A percentile compares a stretch with the other conserved stretches of the same genome.
phyloP scores from a whole-genome alignment of 1,284 basidiomycete species.

The Cutaneotrichosporon cutaneum region DNA sequence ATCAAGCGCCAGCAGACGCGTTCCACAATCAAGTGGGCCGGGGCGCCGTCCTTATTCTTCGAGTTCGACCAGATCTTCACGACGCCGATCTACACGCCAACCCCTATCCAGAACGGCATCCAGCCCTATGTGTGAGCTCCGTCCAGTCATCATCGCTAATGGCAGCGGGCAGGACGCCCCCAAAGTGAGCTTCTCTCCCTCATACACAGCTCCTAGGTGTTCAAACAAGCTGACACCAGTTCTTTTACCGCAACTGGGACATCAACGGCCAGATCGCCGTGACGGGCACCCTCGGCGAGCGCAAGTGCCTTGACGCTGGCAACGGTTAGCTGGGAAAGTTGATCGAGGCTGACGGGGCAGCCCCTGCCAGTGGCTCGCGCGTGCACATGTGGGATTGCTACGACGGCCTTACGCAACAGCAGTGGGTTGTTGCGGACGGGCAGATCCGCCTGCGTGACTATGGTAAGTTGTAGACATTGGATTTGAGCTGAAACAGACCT shows the following conservation, averaged over 20 bases:
- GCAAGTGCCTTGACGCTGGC: conserved; percentile 8
- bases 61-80: conserved; percentile 1
- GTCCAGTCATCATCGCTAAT: no score
- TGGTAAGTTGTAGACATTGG: not conserved
- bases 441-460: not conserved
- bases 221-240: conserved; percentile 1
- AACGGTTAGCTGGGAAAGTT: not conserved
- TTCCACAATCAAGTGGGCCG: not conserved
- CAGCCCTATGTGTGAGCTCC: not conserved
- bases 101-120: not conserved
- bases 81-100: conserved; percentile 4
- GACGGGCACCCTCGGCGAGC: not conserved
- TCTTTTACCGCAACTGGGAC: not conserved
- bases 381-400: conserved; percentile 10
- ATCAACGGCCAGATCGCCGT: not conserved
- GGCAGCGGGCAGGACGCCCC: conserved; percentile 4
- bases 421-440: not conserved
- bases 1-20: not conserved
- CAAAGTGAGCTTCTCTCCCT: not conserved
- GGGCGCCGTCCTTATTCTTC: not conserved
- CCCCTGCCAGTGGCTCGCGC: not conserved
- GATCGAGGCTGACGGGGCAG: not conserved
- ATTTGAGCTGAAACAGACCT: not conserved
- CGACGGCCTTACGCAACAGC: conserved; percentile 5
- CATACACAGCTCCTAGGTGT: not conserved